Evolutionary conservation across 345 rosid species (phyloP), one percentile per base, ranked within the genome.

Genomic region (Pugionium cornutum): DNA sequence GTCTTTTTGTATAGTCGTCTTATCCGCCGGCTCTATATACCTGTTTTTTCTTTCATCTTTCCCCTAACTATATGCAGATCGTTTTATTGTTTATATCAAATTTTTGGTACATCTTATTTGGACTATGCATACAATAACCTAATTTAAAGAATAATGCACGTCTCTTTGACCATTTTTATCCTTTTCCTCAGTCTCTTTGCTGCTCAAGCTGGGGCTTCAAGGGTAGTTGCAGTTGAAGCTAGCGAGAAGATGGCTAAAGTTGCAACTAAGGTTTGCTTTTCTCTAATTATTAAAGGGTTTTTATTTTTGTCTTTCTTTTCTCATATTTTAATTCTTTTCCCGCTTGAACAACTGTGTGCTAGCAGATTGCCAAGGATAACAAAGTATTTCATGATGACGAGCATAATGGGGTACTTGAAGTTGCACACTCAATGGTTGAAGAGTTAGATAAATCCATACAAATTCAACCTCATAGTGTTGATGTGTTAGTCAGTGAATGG

Each of bases 201-300:
- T 34, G 91, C 96, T 62, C 78, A 81, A 81, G 97, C 84, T 44
- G 97, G 97, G 71, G 99, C 99, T 45, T 85, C 92, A 51, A 84
- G 89, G 80, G 97, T 94, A 49, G 75, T 90, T 78, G 85, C 95
- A 63, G 79, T 94, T 39, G 99, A 94, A 81, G 97, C 99, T 59
- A 94, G 97, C 37, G 81, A 88, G 67, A 94, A 90, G 83, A 90
- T 94, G 99, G 84, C 99, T 49, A 82, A 83, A 48, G 92, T 90
- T 44, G 97, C 99, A 64, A 84, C 87, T 32, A 92, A 82, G 86
- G 99, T 90, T 73, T 64, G 63, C 34, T 51, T 18, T 73, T 53
- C 64, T 54, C 7, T 37, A 60, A 64, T 59, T 51, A 33, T 44
- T 31, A n/a, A 56, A 9, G 49, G 26, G 62, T 9, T 66, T 70